phyloP scores from a whole-genome alignment of 164 flowering plant genomes.

The Berberis vulgaris region DNA sequence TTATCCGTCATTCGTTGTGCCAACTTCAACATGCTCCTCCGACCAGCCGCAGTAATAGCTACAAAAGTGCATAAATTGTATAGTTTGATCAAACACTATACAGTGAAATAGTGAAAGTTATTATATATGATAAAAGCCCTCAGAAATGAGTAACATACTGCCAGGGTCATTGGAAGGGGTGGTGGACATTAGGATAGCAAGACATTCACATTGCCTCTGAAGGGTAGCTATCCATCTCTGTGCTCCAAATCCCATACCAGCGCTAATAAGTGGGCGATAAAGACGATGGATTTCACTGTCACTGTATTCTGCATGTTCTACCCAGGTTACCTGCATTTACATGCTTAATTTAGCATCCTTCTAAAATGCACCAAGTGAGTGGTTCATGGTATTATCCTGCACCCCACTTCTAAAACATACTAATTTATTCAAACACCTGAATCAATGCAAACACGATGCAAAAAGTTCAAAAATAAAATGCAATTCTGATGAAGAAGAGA shows the following conservation, averaged over 20 bases:
- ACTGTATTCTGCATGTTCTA: conserved; percentile 91
- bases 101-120: not conserved
- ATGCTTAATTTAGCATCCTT: not conserved
- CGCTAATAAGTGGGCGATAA: conserved; percentile 57
- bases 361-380: not conserved
- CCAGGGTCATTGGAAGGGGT: conserved; percentile 49
- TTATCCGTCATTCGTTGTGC: conserved; percentile 90
- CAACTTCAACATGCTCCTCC: conserved; percentile 91
- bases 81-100: not conserved
- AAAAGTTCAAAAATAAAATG: too few relatives aligned
- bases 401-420: not conserved
- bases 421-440: too few relatives aligned
- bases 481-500: too few relatives aligned
- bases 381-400: not conserved
- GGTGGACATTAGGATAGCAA: conserved; percentile 89
- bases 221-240: conserved; percentile 92
- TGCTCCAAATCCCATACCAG: conserved; percentile 95
- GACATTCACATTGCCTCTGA: conserved; percentile 86
- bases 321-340: conserved; percentile 82
- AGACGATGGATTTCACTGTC: conserved; percentile 67
- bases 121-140: not conserved
- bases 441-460: too few relatives aligned
- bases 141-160: conserved; percentile 21
- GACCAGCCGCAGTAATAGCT: conserved; percentile 75
- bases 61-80: not conserved